Evolutionary conservation across 805 yeast genomes (phyloP), one percentile per base, ranked within the genome.

Genomic region (Ogataea angusta): DNA sequence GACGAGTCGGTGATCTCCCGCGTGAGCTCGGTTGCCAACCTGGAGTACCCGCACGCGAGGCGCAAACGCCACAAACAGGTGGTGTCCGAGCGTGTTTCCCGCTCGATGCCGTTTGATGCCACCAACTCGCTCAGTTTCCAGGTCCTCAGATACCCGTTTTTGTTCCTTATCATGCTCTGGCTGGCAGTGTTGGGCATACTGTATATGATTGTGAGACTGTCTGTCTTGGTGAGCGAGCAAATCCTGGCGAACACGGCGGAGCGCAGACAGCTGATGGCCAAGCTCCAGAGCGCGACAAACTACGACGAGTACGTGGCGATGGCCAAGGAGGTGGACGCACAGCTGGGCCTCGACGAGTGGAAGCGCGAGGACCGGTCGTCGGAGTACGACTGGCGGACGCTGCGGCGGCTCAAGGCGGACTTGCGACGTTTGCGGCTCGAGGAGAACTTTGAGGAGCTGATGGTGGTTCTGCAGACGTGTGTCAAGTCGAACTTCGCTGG

Each of bases 401-500:
- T 85, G 7, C 59, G 68, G 32, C 62, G 74, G 33, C 73, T 81
- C 0, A 68, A 75, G 5, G 45, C 53, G 10, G 67, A 72, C 40
- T 57, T 84, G 36, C 51, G 59, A 28, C 47, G 49, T 3, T 55
- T 71, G 25, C 60, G 76, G 18, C 47, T 48, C 15, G 36, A 42
- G 3, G 51, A 56, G 3, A 51, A 63, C 12, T 66, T 60, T 22
- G 73, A 73, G 14, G 80, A 76, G 34, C 56, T 83, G 23, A 66
- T 77, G 64, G 58, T 74, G 10, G 62, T 80, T 6, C 60, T 85
- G 24, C 87, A 81, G 48, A 78, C 78, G 3, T 83, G 90, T 51
- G 59, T 85, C 18, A 82, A 81, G 54, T 70, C 77, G 37, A 85
- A 85, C 54, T 85, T 84, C 64, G 89, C 88, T 3, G 93, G 93